A percentile compares a stretch with the other conserved stretches of the same genome.
Conservation (phyloP, 768 basidiomycete species). For the Hortiboletus campestris region DNA sequence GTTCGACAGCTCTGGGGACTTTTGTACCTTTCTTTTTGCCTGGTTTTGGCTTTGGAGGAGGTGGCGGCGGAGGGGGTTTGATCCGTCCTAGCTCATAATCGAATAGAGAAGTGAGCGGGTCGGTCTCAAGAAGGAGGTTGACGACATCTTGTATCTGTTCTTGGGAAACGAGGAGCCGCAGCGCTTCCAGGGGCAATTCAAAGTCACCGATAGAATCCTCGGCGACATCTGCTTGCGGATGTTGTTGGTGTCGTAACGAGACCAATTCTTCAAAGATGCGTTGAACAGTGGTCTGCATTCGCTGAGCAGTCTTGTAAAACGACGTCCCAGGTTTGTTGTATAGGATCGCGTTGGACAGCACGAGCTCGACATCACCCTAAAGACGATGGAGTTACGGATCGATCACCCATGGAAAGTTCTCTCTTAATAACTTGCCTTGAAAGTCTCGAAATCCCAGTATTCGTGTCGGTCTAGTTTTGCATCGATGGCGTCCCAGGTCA, state of each 20-base stretch:
- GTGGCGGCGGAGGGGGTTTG: slow-evolving; percentile 61
- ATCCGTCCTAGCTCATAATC: slow-evolving; percentile 60
- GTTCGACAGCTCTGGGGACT: slow-evolving; percentile 18
- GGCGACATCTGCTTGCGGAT: slow-evolving; percentile 6
- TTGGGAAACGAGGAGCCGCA: slow-evolving; percentile 55
- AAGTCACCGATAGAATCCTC: slow-evolving; percentile 58
- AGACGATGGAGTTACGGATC: not conserved
- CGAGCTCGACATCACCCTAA: slow-evolving; percentile 80
- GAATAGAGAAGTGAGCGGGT: slow-evolving; percentile 68
- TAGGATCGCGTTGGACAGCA: slow-evolving; percentile 78
- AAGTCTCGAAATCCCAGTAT: slow-evolving; percentile 74
- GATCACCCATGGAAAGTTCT: not conserved
- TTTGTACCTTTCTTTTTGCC: slow-evolving; percentile 39
- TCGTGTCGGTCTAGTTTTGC: slow-evolving; percentile 76
- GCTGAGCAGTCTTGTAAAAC: slow-evolving; percentile 66
- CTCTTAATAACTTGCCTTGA: slow-evolving; percentile 49
- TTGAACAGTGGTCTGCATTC: slow-evolving; percentile 49
- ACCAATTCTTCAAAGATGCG: slow-evolving; percentile 35
- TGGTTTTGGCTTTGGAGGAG: slow-evolving; percentile 43
- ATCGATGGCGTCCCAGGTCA: slow-evolving; percentile 86
- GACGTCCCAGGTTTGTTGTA: slow-evolving; percentile 81
- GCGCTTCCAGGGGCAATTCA: slow-evolving; percentile 60
- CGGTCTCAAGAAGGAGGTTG: slow-evolving; percentile 52
- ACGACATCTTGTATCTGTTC: slow-evolving; percentile 52
- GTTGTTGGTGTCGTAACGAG: slow-evolving; percentile 19